Conservation (phyloP, 139 green algal species). For the Microglena sp. region DNA sequence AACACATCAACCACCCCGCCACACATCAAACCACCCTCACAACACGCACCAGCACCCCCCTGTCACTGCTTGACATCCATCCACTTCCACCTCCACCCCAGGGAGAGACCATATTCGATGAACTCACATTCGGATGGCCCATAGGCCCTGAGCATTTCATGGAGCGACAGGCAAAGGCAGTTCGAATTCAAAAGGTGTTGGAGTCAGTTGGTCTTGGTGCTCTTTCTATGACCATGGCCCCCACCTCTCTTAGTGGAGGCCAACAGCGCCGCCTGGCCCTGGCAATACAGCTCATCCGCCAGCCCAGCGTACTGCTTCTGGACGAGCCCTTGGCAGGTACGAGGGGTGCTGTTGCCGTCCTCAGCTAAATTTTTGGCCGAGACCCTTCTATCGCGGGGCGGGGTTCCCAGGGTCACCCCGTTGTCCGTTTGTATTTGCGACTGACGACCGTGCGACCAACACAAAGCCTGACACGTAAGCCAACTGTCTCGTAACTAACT, state of each 20-base stretch:
- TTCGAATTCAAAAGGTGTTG: constrained; percentile 39
- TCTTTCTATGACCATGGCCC: constrained; percentile 49
- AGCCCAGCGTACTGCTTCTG: constrained; percentile 74
- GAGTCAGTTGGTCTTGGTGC: constrained; percentile 52
- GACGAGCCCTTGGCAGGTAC: constrained; percentile 77
- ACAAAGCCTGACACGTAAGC: no score
- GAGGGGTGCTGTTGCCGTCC: background rate
- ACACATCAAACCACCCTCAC: no score
- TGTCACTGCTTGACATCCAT: no score
- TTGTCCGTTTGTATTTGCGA: no score
- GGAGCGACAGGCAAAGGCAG: constrained; percentile 29
- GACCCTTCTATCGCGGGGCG: no score
- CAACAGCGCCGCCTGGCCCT: constrained; percentile 85
- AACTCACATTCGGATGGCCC: constrained; percentile 61
- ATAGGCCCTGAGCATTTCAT: constrained; percentile 17
- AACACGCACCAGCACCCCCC: no score
- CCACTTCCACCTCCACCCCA: no score
- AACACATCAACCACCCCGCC: no score
- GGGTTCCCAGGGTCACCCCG: no score
- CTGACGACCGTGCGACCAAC: no score
- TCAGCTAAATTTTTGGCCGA: no score
- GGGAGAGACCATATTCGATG: constrained; percentile 17
- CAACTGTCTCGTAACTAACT: no score
- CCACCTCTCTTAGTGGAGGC: constrained; percentile 66
- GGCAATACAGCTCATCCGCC: constrained; percentile 73